Evolutionary conservation across 352 stramenopile genomes (phyloP).

Genomic region (Phytophthora palmivora): DNA sequence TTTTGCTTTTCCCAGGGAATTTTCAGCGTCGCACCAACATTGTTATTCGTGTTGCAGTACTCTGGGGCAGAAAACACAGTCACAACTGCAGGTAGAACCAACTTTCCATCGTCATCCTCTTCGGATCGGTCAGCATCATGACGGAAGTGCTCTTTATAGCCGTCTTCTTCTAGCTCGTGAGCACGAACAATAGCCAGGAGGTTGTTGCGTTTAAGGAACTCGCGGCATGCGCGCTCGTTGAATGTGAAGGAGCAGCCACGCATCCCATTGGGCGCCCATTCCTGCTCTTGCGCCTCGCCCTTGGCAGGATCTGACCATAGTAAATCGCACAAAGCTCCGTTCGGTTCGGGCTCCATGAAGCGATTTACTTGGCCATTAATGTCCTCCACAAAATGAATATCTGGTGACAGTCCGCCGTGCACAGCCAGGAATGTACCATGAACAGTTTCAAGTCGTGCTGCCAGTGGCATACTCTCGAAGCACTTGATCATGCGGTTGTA

Average conservation of each 20-base stretch:
- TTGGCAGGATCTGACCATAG: slow-evolving; percentile 99
- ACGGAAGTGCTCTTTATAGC: slow-evolving; percentile 77
- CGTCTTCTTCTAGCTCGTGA: slow-evolving; percentile 82
- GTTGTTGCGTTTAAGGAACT: slow-evolving; percentile 72
- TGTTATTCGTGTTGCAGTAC: slow-evolving; percentile 88
- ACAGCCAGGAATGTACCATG: slow-evolving; percentile 73
- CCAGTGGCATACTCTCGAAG: slow-evolving; percentile 84
- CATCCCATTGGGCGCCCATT: slow-evolving; percentile 71
- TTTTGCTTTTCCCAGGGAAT: slow-evolving; percentile 62
- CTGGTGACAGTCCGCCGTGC: slow-evolving; percentile 78
- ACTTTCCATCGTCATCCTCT: slow-evolving; percentile 18
- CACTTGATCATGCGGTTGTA: slow-evolving; percentile 88
- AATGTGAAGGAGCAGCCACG: slow-evolving; percentile 88
- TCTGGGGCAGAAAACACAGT: slow-evolving; percentile 87
- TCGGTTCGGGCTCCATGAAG: slow-evolving; percentile 82
- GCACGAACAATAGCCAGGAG: slow-evolving; percentile 79
- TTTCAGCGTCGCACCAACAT: slow-evolving; percentile 78
- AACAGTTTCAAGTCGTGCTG: slow-evolving; percentile 64
- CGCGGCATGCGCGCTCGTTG: slow-evolving; percentile 64
- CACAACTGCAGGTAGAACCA: slow-evolving; percentile 62
- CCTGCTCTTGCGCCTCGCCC: slow-evolving; percentile 47
- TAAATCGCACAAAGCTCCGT: slow-evolving; percentile 97
- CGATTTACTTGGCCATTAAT: slow-evolving; percentile 80
- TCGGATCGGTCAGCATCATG: slow-evolving; percentile 21
- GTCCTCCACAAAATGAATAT: slow-evolving; percentile 73